These are phyloP conservation scores for Colletotrichum tropicale DNA, from an alignment of 2,329 filamentous ascomycete genomes.

Conservation along the genomic window DNA sequence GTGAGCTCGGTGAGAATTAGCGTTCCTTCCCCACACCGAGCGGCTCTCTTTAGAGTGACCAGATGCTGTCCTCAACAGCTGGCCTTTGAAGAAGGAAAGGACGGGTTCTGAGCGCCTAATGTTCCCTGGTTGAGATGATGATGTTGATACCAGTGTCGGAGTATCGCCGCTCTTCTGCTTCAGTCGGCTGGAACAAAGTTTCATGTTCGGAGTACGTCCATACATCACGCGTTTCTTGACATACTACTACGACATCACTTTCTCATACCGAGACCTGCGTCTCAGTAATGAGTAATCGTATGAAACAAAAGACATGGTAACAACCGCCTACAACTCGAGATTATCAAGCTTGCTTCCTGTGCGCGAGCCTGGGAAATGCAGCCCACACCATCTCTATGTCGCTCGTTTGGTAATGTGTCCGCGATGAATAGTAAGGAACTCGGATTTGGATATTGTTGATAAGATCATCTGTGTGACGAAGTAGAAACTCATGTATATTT, in stretches of 20 bases:
- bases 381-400: not conserved
- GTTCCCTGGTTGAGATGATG: not conserved
- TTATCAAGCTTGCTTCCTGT: not conserved
- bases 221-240: too few relatives aligned
- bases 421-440: not conserved
- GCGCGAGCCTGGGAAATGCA: not conserved
- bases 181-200: not conserved
- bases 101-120: not conserved
- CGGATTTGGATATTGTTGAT: not conserved
- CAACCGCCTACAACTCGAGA: not conserved
- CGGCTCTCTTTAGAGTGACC: not conserved
- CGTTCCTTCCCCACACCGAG: not conserved
- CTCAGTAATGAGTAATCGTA: too few relatives aligned
- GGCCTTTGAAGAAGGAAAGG: not conserved
- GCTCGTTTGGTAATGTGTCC: not conserved
- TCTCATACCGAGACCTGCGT: not conserved
- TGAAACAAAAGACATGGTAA: too few relatives aligned
- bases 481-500: not conserved
- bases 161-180: not conserved
- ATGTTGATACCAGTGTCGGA: not conserved
- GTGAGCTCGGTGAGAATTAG: not conserved
- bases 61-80: not conserved
- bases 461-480: not conserved
- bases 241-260: fast-evolving
- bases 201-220: not conserved